Conservation (phyloP, 2,329 filamentous ascomycete genomes). For the Paecilomyces formosus region DNA sequence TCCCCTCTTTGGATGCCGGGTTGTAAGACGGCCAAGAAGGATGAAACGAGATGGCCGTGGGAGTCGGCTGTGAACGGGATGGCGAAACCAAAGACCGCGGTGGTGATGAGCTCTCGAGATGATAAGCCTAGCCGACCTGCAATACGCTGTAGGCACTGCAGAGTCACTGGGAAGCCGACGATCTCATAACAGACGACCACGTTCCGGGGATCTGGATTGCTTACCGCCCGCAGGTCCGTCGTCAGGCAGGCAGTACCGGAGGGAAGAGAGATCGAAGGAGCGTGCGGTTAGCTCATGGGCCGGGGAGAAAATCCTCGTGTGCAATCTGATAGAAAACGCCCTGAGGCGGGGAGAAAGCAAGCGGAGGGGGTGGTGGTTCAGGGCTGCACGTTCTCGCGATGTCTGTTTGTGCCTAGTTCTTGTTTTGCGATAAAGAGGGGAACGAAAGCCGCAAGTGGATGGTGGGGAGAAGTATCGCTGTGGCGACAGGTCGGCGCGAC, state of each 20-base stretch:
- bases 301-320: background rate
- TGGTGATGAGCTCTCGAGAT: background rate
- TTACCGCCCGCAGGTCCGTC: background rate
- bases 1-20: background rate
- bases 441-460: background rate
- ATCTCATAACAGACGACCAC: background rate
- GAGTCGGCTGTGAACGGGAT: background rate
- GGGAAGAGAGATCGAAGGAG: background rate
- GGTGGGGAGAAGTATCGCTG: background rate
- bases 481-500: background rate
- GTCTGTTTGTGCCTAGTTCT: background rate
- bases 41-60: background rate
- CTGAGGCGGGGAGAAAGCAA: background rate
- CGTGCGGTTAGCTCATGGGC: background rate
- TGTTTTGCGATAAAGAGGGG: constrained; percentile 1
- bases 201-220: background rate
- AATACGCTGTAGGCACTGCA: background rate
- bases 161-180: background rate
- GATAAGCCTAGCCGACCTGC: background rate
- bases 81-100: background rate
- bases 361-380: background rate
- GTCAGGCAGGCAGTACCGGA: background rate
- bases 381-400: background rate
- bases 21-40: background rate
- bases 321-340: background rate